Evolutionary conservation across 345 rosid genomes (phyloP), one percentile per base, ranked within the genome.

Genomic region (Eucalyptus victrix): DNA sequence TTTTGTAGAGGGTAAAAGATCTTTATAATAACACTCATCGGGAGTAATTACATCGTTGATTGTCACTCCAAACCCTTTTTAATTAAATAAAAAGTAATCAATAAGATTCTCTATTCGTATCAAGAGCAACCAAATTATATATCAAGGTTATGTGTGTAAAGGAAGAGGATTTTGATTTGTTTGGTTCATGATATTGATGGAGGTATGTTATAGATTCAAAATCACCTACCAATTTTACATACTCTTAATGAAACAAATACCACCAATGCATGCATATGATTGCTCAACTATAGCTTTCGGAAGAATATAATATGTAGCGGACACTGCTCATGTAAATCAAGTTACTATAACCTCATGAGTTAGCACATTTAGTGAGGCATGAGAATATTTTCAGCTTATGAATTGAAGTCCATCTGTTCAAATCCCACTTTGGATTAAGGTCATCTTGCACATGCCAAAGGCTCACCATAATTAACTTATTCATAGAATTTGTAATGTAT

Each of bases 11-110:
- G 42, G 4, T 17, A 10, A 7, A 32, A 17, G 24, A 32, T 3
- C 1, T 1, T 17, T 4, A 15, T 32, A 6, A 32, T 32, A 69
- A 69, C 2, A 4, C 14, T 1, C 1, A 69, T 9, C 2, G 4
- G 4, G 7, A 6, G 12, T 9, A 69, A 23, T 37, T 34, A 19
- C 0, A 5, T 4, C 1, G 4, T 11, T 3, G 7, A 2, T 72
- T 6, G 26, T 23, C 13, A 17, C 42, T 69, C 7, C 0, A 13
- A 9, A 69, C 7, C 13, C 1, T 12, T 69, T 67, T 69, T 69
- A 18, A 69, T 69, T n/a, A 32, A 34, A 72, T 19, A 34, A 72
- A 34, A 18, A 18, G 44, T 9, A 34, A 69, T 5, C 14, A 34
- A 69, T 19, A 37, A 34, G 19, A 72, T 72, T 72, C 21, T 2